Conservation (phyloP, 2,329 filamentous ascomycete species). For the Blastomyces silverae region DNA sequence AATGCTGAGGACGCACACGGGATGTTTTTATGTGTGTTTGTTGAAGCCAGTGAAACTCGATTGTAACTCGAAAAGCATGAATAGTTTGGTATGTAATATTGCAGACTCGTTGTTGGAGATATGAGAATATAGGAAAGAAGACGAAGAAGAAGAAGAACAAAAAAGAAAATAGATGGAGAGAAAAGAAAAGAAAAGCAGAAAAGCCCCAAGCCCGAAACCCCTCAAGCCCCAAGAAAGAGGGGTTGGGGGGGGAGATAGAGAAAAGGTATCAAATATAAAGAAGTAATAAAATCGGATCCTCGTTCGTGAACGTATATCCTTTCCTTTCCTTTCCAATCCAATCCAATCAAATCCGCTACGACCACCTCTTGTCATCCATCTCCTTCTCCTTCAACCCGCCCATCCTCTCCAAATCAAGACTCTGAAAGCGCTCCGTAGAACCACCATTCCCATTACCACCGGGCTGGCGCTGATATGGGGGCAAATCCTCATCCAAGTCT, state of each 20-base stretch:
- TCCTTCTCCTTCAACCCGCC: conserved; percentile 92
- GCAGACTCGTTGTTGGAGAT: not conserved
- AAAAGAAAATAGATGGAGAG: not conserved
- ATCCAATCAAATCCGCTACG: conserved; percentile 21
- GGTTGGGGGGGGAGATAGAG: not conserved
- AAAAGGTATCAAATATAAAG: not conserved
- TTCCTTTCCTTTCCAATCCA: not conserved
- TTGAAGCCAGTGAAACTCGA: too few species aligned
- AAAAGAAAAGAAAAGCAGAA: not conserved
- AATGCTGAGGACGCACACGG: too few species aligned
- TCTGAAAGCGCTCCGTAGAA: conserved; percentile 65
- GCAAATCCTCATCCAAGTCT: conserved; percentile 44
- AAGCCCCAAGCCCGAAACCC: not conserved
- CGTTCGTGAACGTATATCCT: not conserved
- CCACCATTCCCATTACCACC: not conserved
- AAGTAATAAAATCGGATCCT: not conserved
- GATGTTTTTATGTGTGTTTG: too few species aligned
- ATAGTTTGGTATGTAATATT: not conserved
- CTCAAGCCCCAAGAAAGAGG: not conserved
- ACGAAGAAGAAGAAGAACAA: not conserved
- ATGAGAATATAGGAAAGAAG: too few species aligned
- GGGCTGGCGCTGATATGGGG: conserved; percentile 83
- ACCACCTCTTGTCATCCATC: conserved; percentile 32
- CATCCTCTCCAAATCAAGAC: conserved; percentile 88
- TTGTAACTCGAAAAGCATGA: too few species aligned